phyloP scores from a whole-genome alignment of 2,329 filamentous ascomycete species.

The Colletotrichum gigasporum region DNA sequence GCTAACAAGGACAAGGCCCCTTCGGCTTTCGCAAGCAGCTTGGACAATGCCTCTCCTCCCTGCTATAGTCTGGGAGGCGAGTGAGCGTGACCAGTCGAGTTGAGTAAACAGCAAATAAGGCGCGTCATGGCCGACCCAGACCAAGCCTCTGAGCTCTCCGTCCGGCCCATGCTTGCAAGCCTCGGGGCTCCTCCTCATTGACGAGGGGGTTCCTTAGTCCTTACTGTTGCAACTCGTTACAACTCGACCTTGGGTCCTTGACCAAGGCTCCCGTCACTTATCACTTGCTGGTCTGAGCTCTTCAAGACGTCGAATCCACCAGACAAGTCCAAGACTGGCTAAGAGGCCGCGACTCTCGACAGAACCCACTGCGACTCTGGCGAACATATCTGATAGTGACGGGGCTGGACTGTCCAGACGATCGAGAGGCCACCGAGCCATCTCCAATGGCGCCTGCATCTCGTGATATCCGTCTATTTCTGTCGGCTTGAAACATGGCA shows the following conservation, averaged over 20 bases:
- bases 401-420: background rate
- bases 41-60: conserved; percentile 14
- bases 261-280: conserved; percentile 26
- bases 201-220: conserved; percentile 2
- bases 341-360: background rate
- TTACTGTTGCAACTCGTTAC: conserved; percentile 21
- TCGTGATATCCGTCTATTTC: conserved; percentile 5
- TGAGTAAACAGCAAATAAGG: conserved; percentile 16
- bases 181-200: background rate
- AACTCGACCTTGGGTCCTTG: background rate
- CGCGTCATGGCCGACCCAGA: conserved; percentile 13
- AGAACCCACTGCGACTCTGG: background rate
- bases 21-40: conserved; percentile 22
- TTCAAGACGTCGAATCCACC: background rate
- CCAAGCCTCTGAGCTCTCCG: background rate
- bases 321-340: background rate
- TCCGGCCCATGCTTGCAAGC: background rate
- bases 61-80: conserved; percentile 3
- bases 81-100: background rate
- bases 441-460: background rate
- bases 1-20: conserved; percentile 24
- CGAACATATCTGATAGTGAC: background rate
- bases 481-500: conserved; percentile 20
- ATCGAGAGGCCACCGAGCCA: conserved; percentile 10
- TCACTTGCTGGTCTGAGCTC: conserved; percentile 21